phyloP scores from a whole-genome alignment of 768 basidiomycete species.

The Auricularia sp. region DNA sequence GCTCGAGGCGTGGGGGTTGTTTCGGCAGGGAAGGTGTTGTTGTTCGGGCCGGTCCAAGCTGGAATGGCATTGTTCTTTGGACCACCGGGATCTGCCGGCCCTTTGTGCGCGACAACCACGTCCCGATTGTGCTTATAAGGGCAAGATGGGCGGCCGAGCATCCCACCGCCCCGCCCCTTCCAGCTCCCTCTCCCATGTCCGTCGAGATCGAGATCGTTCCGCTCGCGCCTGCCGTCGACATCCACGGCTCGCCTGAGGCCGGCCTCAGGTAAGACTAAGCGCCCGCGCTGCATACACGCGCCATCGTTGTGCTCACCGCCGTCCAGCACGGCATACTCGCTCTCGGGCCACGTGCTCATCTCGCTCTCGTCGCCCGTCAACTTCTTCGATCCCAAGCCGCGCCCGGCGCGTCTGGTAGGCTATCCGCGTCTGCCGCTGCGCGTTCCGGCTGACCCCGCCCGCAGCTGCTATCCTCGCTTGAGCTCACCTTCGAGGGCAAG shows the following conservation, averaged over 20 bases:
- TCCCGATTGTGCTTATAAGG: neutral
- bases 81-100: no score
- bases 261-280: conserved; percentile 36
- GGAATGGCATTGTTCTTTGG: no score
- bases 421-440: neutral
- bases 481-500: conserved; percentile 78
- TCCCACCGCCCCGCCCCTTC: neutral
- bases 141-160: neutral
- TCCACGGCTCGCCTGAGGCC: conserved; percentile 60
- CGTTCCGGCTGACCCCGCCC: conserved; percentile 2
- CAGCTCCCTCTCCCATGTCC: conserved; percentile 39
- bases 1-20: no score
- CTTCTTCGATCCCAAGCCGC: conserved; percentile 43
- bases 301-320: neutral
- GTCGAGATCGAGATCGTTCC: conserved; percentile 58
- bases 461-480: conserved; percentile 53
- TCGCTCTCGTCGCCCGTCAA: conserved; percentile 45
- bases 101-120: neutral
- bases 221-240: conserved; percentile 43
- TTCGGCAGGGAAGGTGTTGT: no score
- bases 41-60: no score
- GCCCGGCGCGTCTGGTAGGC: conserved; percentile 31
- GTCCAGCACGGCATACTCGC: conserved; percentile 71
- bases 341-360: conserved; percentile 72
- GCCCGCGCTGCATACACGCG: neutral